Base-by-base conservation (phyloP, 352 stramenopile genomes). In the Halophytophthora batemanensis region DNA sequence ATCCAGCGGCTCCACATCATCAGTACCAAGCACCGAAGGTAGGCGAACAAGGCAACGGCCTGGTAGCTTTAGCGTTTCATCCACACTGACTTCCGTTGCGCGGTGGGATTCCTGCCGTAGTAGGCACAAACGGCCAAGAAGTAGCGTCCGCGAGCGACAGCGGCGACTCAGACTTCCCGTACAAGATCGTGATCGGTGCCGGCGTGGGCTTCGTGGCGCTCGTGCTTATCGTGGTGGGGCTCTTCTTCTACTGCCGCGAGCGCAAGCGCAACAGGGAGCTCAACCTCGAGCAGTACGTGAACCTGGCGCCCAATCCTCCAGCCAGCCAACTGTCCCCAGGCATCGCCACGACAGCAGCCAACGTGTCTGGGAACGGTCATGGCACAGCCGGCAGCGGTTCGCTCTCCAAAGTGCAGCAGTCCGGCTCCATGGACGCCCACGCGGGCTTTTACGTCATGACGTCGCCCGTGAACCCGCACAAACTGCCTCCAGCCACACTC, bases 401-500 rank as follows among this genome's bases (percentile, higher is more conserved):
- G 6, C 1, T n/a, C 14, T 51, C 45, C 1, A 60, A 61, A 18
- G 11, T 53, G 25, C 45, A 52, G 34, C 22, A 45, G 13, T 15
- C 50, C 3, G 37, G 40, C n/a, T 54, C 45, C 17, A 54, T 54
- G 48, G 50, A 63, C 40, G 42, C 47, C 0, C 62, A 63, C 22
- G 21, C 45, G 2, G 45, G 53, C 12, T 64, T 68, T 42, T 71
- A 71, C 53, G 45, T 65, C 53, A 64, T 68, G 58, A 71, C 62
- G 58, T 71, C 62, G 22, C 61, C 61, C 7, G 37, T 56, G 19
- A 53, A 60, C 21, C 25, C 36, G 0, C 46, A 29, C 31, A 14
- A 23, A 11, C 40, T 43, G 19, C 45, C 50, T 18, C 47, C 61
- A 12, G 55, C 40, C 17, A 38, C 54, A 23, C 46, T 62, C 8